These are phyloP conservation scores for Daldinia eschscholtzii DNA, from an alignment of 2,329 filamentous ascomycete genomes.

Conservation along the genomic window DNA sequence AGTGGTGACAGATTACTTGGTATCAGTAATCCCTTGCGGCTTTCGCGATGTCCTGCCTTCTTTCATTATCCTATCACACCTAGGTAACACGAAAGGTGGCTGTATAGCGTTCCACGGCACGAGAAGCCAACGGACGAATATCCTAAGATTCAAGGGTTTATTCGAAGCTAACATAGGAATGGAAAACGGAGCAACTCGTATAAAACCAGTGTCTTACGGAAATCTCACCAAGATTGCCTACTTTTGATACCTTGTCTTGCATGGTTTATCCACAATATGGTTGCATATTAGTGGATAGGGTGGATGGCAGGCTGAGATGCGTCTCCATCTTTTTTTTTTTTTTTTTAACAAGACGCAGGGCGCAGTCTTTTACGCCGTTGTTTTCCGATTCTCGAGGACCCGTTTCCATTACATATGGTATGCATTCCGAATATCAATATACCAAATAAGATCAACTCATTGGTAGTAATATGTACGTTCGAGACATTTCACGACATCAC, in stretches of 20 bases:
- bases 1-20: not conserved
- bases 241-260: slow-evolving; percentile 25
- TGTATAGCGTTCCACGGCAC: slow-evolving; percentile 26
- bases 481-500: slow-evolving; percentile 14
- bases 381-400: slow-evolving; percentile 23
- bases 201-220: slow-evolving; percentile 14
- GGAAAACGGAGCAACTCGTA: slow-evolving; percentile 11
- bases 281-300: slow-evolving; percentile 31
- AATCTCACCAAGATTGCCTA: slow-evolving; percentile 32
- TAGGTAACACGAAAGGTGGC: slow-evolving; percentile 18
- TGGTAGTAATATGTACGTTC: slow-evolving; percentile 5
- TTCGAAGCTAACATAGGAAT: slow-evolving; percentile 6
- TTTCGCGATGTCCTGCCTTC: slow-evolving; percentile 34
- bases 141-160: slow-evolving; percentile 3
- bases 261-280: slow-evolving; percentile 13
- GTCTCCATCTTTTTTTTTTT: slow-evolving; percentile 4
- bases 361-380: slow-evolving; percentile 32
- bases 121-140: slow-evolving; percentile 14
- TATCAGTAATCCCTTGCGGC: not conserved
- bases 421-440: slow-evolving; percentile 14
- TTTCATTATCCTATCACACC: slow-evolving; percentile 8
- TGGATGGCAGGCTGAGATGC: slow-evolving; percentile 32
- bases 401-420: slow-evolving; percentile 1
- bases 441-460: not conserved
- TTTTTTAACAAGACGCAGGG: slow-evolving; percentile 26